Evolutionary conservation across 1,139 yeast species (phyloP).

Genomic region (Yamadazyma atlantica): DNA sequence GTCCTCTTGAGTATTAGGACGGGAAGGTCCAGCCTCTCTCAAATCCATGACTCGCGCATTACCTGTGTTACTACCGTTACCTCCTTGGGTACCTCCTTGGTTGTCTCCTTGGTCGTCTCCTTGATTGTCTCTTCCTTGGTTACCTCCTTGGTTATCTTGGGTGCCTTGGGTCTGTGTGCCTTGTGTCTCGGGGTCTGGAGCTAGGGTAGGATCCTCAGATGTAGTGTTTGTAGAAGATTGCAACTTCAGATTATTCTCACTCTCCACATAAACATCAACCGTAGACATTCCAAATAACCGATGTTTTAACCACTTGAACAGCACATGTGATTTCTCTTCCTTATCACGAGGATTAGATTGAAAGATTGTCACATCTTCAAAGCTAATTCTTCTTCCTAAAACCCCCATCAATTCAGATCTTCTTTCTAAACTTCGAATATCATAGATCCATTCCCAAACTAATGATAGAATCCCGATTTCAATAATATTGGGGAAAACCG

Average conservation of each 20-base stretch:
- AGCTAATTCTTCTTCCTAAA: slow-evolving; percentile 46
- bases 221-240: slow-evolving; percentile 2
- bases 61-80: no score
- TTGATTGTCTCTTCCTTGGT: background rate
- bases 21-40: no score
- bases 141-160: background rate
- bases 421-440: slow-evolving; percentile 42
- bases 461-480: slow-evolving; percentile 41
- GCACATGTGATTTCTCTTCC: slow-evolving; percentile 2
- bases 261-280: slow-evolving; percentile 11
- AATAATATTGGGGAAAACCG: slow-evolving; percentile 33
- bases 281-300: slow-evolving; percentile 2
- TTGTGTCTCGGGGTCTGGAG: no score
- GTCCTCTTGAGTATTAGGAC: no score
- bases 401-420: slow-evolving; percentile 46
- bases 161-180: background rate
- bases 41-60: no score
- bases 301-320: slow-evolving; percentile 8
- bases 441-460: slow-evolving; percentile 55
- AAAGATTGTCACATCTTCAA: slow-evolving; percentile 34
- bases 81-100: background rate
- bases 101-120: slow-evolving; percentile 6
- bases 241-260: slow-evolving; percentile 13
- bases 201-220: slow-evolving; percentile 1
- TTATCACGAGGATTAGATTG: slow-evolving; percentile 13